Evolutionary conservation across 2,329 filamentous ascomycete species (phyloP).

Genomic region (Paraphoma sp.): DNA sequence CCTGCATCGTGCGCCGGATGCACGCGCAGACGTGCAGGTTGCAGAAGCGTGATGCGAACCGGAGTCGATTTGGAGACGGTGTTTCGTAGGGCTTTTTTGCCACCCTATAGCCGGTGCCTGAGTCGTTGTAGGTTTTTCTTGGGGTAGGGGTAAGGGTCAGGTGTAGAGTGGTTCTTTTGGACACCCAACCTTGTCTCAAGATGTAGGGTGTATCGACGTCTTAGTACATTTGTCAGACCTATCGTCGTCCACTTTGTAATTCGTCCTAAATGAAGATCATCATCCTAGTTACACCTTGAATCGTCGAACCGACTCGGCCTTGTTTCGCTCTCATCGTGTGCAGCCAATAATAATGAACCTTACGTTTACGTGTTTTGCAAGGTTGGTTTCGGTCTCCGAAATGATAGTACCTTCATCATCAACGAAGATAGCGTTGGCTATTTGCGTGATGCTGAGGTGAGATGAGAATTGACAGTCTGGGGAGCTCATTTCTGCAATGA

Average conservation of each 20-base stretch:
- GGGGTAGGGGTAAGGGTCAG: too few species aligned
- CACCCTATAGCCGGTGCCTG: neutral
- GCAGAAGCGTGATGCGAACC: neutral
- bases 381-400: neutral
- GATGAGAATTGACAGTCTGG: neutral
- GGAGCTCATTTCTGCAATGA: neutral
- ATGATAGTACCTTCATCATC: neutral
- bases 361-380: neutral
- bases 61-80: neutral
- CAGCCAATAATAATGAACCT: neutral
- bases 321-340: neutral
- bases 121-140: neutral
- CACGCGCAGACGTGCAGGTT: conserved; percentile 1
- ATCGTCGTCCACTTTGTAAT: too few species aligned
- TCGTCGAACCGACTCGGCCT: neutral
- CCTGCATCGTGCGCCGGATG: conserved; percentile 13
- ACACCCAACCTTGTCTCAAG: too few species aligned
- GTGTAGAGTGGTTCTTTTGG: too few species aligned
- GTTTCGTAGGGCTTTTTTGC: neutral
- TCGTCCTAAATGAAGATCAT: too few species aligned
- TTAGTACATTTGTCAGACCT: too few species aligned
- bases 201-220: too few species aligned
- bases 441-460: neutral
- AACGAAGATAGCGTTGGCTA: neutral
- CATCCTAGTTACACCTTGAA: too few species aligned